phyloP scores from a whole-genome alignment of 306 rosid genomes.

The Benincasa hispida region DNA sequence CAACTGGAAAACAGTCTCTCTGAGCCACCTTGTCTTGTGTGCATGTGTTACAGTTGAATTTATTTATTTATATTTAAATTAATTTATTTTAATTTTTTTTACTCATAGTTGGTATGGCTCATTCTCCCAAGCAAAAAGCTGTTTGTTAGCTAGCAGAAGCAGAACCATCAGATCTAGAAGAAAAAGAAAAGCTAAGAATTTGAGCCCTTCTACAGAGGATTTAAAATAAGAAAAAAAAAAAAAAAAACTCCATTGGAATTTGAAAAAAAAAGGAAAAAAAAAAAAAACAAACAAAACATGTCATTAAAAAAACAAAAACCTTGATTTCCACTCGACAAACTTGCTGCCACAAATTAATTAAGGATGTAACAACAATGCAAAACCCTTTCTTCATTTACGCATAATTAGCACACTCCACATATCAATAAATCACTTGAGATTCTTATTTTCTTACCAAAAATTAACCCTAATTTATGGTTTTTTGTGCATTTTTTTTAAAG shows the following conservation, averaged over 20 bases:
- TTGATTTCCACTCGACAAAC: slow-evolving; percentile 7
- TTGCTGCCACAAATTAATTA: slow-evolving; percentile 25
- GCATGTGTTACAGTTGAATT: slow-evolving; percentile 11
- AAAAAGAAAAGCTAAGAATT: slow-evolving; percentile 59
- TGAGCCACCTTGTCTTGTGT: slow-evolving; percentile 10
- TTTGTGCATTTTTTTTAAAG: background rate
- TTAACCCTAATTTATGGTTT: background rate
- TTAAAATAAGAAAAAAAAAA: slow-evolving; percentile 3
- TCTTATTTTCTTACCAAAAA: background rate
- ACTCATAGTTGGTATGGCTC: slow-evolving; percentile 51
- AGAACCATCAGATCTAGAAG: slow-evolving; percentile 76
- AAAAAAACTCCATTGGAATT: slow-evolving; percentile 50
- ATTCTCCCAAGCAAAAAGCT: slow-evolving; percentile 82
- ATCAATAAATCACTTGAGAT: background rate
- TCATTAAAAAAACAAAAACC: background rate
- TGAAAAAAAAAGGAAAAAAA: slow-evolving; percentile 32
- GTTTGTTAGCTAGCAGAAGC: slow-evolving; percentile 73
- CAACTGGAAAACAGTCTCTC: slow-evolving; percentile 5
- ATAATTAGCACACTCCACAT: background rate
- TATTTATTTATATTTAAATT: background rate
- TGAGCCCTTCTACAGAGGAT: slow-evolving; percentile 7
- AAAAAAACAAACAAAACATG: slow-evolving; percentile 7
- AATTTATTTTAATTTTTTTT: background rate
- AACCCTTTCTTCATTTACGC: background rate
- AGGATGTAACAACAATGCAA: slow-evolving; percentile 11